These are phyloP conservation scores for Salisapilia sapeloensis DNA, from an alignment of 352 stramenopile species.

Conservation along the genomic window DNA sequence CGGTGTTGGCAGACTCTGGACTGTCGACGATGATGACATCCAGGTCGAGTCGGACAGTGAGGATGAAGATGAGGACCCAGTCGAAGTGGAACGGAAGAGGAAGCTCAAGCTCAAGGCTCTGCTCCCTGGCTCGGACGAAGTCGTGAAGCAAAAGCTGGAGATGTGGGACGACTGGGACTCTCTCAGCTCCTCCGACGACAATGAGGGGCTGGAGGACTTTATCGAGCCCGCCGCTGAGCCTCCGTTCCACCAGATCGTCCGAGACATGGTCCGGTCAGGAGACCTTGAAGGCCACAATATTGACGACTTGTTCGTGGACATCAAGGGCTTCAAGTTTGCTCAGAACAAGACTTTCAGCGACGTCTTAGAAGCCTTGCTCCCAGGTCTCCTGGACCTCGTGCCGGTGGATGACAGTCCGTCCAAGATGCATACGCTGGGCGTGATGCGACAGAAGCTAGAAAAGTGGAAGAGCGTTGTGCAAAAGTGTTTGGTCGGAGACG, in stretches of 20 bases:
- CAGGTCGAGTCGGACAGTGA: conserved; percentile 52
- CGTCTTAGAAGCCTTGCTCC: conserved; percentile 59
- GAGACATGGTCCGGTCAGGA: conserved; percentile 63
- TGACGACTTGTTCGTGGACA: conserved; percentile 86
- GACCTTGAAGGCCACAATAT: conserved; percentile 60
- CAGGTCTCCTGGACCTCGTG: conserved; percentile 50
- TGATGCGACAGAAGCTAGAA: conserved; percentile 71
- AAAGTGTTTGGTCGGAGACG: conserved; percentile 75
- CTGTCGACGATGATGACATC: conserved; percentile 69
- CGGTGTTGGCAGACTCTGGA: conserved; percentile 64
- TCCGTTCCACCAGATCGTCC: conserved; percentile 61
- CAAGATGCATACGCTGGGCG: conserved; percentile 48
- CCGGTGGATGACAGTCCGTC: conserved; percentile 21
- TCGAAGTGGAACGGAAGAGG: conserved; percentile 12
- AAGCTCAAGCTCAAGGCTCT: conserved; percentile 53
- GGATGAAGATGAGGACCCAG: conserved; percentile 24
- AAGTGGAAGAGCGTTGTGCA: conserved; percentile 85
- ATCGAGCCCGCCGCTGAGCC: conserved; percentile 25
- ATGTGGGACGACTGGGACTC: conserved; percentile 72
- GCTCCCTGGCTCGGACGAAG: conserved; percentile 45
- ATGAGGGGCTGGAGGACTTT: conserved; percentile 37
- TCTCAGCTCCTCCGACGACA: conserved; percentile 57
- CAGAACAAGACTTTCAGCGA: conserved; percentile 78
- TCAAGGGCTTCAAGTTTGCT: conserved; percentile 90
- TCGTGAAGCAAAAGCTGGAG: conserved; percentile 28